Evolutionary conservation across 768 basidiomycete genomes (phyloP).

Genomic region (Cystofilobasidium macerans): DNA sequence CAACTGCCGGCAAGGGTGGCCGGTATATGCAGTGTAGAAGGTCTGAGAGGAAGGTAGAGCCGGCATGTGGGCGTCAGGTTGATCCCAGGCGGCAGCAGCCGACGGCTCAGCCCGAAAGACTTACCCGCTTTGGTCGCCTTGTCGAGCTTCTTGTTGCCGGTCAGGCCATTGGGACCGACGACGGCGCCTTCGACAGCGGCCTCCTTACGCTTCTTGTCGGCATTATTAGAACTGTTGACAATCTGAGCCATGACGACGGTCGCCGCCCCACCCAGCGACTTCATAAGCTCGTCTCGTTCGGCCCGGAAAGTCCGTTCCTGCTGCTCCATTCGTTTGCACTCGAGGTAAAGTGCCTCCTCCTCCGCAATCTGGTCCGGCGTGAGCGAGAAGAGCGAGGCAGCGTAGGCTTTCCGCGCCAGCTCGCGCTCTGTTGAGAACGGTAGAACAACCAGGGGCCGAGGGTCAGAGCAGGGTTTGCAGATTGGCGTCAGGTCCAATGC

Average conservation of each 20-base stretch:
- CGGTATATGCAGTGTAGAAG: slow-evolving; percentile 34
- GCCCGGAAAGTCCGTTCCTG: slow-evolving; percentile 75
- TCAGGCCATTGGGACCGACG: slow-evolving; percentile 18
- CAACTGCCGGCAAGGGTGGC: slow-evolving; percentile 26
- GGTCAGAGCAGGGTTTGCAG: neutral
- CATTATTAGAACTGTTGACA: slow-evolving; percentile 7
- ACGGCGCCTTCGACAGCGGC: slow-evolving; percentile 29
- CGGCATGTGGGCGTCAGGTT: slow-evolving; percentile 26
- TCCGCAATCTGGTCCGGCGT: slow-evolving; percentile 80
- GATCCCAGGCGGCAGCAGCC: slow-evolving; percentile 29
- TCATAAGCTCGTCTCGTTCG: slow-evolving; percentile 76
- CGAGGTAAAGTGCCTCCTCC: slow-evolving; percentile 87
- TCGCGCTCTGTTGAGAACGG: slow-evolving; percentile 56
- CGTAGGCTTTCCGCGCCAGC: slow-evolving; percentile 72
- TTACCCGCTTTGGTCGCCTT: slow-evolving; percentile 26
- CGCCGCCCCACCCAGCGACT: slow-evolving; percentile 46
- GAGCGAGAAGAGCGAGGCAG: slow-evolving; percentile 75
- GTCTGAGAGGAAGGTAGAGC: slow-evolving; percentile 17
- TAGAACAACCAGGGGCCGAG: neutral
- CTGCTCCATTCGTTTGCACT: slow-evolving; percentile 90
- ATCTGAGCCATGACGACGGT: slow-evolving; percentile 8
- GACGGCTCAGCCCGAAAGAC: slow-evolving; percentile 23
- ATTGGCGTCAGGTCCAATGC: too few relatives aligned
- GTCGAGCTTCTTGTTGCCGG: slow-evolving; percentile 30
- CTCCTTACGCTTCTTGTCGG: slow-evolving; percentile 36